These are phyloP conservation scores for Dendrobium officinale DNA, from an alignment of 106 monocot species.

Conservation along the genomic window DNA sequence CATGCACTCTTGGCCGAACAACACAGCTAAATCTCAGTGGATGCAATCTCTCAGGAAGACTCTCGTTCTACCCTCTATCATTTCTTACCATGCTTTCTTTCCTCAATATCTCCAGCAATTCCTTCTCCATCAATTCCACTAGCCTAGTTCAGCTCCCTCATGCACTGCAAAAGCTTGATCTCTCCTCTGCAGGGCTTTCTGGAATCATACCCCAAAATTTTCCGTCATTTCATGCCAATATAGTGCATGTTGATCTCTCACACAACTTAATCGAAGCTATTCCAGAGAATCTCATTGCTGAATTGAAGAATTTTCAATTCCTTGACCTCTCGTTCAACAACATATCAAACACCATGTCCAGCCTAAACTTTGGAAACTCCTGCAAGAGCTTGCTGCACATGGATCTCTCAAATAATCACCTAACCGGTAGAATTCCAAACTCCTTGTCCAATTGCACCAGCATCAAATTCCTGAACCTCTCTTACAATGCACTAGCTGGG, in stretches of 20 bases:
- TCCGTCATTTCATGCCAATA: constrained; percentile 26
- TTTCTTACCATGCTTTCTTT: constrained; percentile 34
- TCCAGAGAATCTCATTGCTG: constrained; percentile 28
- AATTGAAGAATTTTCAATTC: constrained; percentile 30
- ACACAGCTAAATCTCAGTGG: constrained; percentile 38
- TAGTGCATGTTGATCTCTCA: constrained; percentile 35
- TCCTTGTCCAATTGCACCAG: constrained; percentile 46
- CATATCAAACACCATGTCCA: constrained; percentile 41
- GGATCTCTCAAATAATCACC: constrained; percentile 50
- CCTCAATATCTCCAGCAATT: constrained; percentile 65
- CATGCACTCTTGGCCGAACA: constrained; percentile 44
- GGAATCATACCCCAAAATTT: constrained; percentile 38
- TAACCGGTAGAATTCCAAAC: constrained; percentile 31
- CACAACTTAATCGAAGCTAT: constrained; percentile 49
- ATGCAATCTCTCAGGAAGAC: constrained; percentile 36
- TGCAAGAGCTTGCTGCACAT: constrained; percentile 39
- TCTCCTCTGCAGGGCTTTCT: constrained; percentile 37
- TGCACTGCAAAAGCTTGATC: constrained; percentile 38
- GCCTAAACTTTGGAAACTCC: constrained; percentile 21
- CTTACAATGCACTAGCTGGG: constrained; percentile 57
- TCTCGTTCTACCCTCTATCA: constrained; percentile 34
- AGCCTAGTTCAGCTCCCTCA: constrained; percentile 41
- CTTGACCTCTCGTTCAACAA: constrained; percentile 73
- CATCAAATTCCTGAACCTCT: constrained; percentile 52
- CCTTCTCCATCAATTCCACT: constrained; percentile 33